Conservation (phyloP, 169 alveolate genomes). For the Babesia bigemina region DNA sequence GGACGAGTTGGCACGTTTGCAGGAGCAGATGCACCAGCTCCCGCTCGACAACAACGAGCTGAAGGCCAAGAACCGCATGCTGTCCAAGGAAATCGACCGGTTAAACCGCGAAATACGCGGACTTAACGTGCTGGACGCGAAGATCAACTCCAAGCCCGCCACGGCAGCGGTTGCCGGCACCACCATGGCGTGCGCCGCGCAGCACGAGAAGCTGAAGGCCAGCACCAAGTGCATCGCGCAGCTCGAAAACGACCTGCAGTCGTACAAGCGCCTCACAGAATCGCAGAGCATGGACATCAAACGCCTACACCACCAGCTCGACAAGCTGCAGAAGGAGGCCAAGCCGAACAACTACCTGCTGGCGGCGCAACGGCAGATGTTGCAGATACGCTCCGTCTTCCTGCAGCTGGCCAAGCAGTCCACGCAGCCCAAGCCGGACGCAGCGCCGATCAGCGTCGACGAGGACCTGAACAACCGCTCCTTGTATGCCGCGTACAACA, state of each 20-base stretch:
- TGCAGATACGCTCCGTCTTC: conserved; percentile 44
- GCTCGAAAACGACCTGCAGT: conserved; percentile 59
- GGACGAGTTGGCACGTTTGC: conserved; percentile 14
- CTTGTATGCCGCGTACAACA: conserved; percentile 39
- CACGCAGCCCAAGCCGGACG: conserved; percentile 12
- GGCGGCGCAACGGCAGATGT: conserved; percentile 52
- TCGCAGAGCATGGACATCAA: conserved; percentile 56
- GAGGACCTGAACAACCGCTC: conserved; percentile 53
- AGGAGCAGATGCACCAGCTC: conserved; percentile 11
- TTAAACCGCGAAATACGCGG: conserved; percentile 34
- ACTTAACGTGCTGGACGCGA: conserved; percentile 8
- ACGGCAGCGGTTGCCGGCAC: conserved; percentile 5
- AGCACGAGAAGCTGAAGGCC: conserved; percentile 40
- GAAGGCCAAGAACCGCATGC: conserved; percentile 22
- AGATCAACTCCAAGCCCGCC: not conserved
- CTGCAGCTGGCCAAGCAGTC: conserved; percentile 39
- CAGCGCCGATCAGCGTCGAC: conserved; percentile 5
- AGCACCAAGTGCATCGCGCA: conserved; percentile 62
- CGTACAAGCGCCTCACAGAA: conserved; percentile 55
- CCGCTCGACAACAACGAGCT: conserved; percentile 48
- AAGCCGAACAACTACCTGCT: conserved; percentile 35
- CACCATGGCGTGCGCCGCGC: conserved; percentile 38
- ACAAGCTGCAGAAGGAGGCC: conserved; percentile 14
- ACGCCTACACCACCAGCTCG: conserved; percentile 41
- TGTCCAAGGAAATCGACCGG: conserved; percentile 28